Conservation (phyloP, 2,329 filamentous ascomycete species). For the Diaporthe destruens region DNA sequence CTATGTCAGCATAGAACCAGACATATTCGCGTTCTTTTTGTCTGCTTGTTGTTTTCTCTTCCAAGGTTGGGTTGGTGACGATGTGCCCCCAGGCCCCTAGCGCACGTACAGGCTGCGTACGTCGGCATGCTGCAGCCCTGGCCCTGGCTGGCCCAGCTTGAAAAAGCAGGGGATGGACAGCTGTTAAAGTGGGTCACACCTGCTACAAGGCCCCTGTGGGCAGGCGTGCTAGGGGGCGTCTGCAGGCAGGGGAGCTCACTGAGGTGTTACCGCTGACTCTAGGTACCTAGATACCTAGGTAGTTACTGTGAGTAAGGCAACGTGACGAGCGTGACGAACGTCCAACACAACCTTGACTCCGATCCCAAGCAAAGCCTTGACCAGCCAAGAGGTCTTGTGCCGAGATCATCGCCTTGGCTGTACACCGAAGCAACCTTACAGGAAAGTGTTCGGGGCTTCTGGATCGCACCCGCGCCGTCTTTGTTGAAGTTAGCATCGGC, state of each 20-base stretch:
- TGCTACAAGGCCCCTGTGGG: neutral
- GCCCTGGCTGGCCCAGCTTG: neutral
- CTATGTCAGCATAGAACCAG: constrained; percentile 25
- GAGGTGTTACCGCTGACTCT: neutral
- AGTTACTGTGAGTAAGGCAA: neutral
- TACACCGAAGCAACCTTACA: constrained; percentile 4
- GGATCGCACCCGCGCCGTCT: neutral
- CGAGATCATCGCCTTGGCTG: constrained; percentile 31
- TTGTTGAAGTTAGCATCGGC: neutral
- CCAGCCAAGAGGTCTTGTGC: constrained; percentile 12
- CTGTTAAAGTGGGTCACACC: constrained; percentile 12
- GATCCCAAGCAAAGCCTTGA: neutral
- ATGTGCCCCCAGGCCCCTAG: neutral
- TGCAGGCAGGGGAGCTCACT: constrained; percentile 15
- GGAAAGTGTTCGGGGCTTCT: constrained; percentile 13
- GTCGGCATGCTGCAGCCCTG: constrained; percentile 19
- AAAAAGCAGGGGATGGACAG: neutral
- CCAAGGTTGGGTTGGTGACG: neutral
- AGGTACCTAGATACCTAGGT: too few relatives aligned
- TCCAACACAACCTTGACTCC: constrained; percentile 2
- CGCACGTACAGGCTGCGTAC: neutral
- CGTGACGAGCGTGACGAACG: neutral
- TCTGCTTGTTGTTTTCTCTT: constrained; percentile 22
- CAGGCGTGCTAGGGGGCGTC: neutral
- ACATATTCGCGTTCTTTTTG: constrained; percentile 25